These are phyloP conservation scores for Cryphonectria naterciae DNA, from an alignment of 2,329 filamentous ascomycete genomes.

Conservation along the genomic window DNA sequence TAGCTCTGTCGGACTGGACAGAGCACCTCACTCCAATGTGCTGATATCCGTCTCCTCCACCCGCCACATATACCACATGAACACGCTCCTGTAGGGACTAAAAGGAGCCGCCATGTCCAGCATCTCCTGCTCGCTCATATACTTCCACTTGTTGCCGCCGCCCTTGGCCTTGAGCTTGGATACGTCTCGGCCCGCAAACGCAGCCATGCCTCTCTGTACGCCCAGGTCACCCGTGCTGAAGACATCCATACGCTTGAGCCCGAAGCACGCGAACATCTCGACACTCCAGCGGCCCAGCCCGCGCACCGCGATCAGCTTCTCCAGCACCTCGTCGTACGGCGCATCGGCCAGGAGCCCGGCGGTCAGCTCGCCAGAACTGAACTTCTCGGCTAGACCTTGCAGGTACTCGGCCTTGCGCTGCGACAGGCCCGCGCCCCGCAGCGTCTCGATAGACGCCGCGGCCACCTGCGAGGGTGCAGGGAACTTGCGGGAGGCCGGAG, in stretches of 20 bases:
- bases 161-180: slow-evolving; percentile 81
- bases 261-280: slow-evolving; percentile 98
- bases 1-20: neutral
- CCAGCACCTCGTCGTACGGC: slow-evolving; percentile 83
- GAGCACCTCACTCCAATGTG: slow-evolving; percentile 51
- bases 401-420: slow-evolving; percentile 97
- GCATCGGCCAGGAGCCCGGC: slow-evolving; percentile 77
- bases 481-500: slow-evolving; percentile 51
- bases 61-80: slow-evolving; percentile 99
- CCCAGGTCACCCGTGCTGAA: slow-evolving; percentile 92
- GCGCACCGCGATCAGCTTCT: slow-evolving; percentile 80
- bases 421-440: slow-evolving; percentile 86
- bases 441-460: slow-evolving; percentile 61
- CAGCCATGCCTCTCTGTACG: slow-evolving; percentile 92
- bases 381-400: slow-evolving; percentile 81
- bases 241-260: slow-evolving; percentile 91
- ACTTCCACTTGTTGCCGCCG: slow-evolving; percentile 84
- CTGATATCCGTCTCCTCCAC: slow-evolving; percentile 78
- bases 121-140: slow-evolving; percentile 96
- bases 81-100: slow-evolving; percentile 83
- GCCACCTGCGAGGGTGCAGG: slow-evolving; percentile 78
- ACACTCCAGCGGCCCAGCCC: slow-evolving; percentile 90
- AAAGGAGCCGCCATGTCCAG: slow-evolving; percentile 78
- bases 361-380: slow-evolving; percentile 73
- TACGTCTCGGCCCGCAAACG: slow-evolving; percentile 81